Base-by-base conservation (phyloP, 2,329 filamentous ascomycete species). In the Chaetomium sp. region DNA sequence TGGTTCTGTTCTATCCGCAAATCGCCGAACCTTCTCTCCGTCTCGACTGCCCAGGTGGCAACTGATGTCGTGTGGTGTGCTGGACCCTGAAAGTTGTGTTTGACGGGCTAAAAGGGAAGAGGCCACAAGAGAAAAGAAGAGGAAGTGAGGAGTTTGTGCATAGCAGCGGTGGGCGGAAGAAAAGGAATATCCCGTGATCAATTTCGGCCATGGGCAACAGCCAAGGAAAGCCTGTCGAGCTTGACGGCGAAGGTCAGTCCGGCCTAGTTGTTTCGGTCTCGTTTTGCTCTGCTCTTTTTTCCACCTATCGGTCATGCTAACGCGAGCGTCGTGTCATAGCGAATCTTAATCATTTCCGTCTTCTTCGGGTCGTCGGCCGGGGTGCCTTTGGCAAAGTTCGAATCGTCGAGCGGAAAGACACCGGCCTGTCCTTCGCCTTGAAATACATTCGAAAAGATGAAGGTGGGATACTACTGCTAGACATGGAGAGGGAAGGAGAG, bases 381-480 rank as follows among this genome's bases (percentile, higher is more conserved):
- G 94, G 94, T 67, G 94, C 94, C 55, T 99, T 99, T 77, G 94
- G 94, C 67, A 99, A 99, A 75, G 94, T 99, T 59, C 88, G 94
- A 67, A 99, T 99, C 64, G 94, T 99, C 68, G 94, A 99, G 79
- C 85, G 91, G 64, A 97, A 97, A 74, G 94, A 99, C 70, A 96
- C 91, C 1, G 87, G 86, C 55, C 75, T 97, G 66, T 92, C 91
- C 2, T 99, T 99, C 72, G 94, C 94, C 45, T 80, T 99, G 62
- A 99, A 99, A 74, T 97, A 97, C 72, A 97, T 97, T 62, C 86
- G 91, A 64, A 97, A 96, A 81, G 92, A 97, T 87, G 92, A 97
- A 83, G 89, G 91, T 91, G 68, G 60, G 84, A 74, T 55, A 49
- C 45, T 6, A 44, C 42, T 7, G 19, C 47, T 10, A 9, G 34